A percentile compares a stretch with the other conserved stretches of the same genome.
Conservation (phyloP, 352 stramenopile genomes). For the Elongisporangium anandrum region DNA sequence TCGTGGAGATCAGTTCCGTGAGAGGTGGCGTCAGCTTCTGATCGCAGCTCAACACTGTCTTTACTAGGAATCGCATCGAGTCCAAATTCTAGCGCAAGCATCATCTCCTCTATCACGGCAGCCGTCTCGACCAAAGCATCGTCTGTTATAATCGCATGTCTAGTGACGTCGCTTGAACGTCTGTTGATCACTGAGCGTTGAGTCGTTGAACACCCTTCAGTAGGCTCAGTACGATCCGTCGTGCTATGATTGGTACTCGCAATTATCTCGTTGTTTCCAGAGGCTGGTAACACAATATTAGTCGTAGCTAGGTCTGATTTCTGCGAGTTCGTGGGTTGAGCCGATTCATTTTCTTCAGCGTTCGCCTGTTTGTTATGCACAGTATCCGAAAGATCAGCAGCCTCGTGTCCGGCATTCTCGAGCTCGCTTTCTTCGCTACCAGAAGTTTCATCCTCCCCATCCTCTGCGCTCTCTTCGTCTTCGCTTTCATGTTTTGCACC, state of each 20-base stretch:
- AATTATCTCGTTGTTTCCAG: not conserved
- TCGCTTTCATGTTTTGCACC: not conserved
- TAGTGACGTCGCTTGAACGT: not conserved
- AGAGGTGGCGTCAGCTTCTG: not conserved
- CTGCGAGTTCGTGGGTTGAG: not conserved
- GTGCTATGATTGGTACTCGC: not conserved
- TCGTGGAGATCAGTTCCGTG: no score
- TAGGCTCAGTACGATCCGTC: not conserved
- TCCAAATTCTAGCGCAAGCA: not conserved
- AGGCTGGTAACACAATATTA: not conserved
- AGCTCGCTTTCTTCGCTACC: no score
- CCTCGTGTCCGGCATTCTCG: no score
- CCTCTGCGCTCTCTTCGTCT: not conserved
- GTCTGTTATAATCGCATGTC: not conserved
- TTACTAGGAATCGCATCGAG: not conserved
- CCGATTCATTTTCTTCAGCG: not conserved
- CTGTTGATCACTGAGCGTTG: not conserved
- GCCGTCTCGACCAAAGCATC: not conserved
- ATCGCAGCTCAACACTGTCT: not conserved
- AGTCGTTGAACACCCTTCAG: no score
- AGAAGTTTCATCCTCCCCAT: no score
- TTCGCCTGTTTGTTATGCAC: no score
- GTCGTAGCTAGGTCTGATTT: not conserved
- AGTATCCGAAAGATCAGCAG: no score
- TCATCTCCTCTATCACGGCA: not conserved